Conservation (phyloP, 257 asterid genomes). For the Hygrophila difformis region DNA sequence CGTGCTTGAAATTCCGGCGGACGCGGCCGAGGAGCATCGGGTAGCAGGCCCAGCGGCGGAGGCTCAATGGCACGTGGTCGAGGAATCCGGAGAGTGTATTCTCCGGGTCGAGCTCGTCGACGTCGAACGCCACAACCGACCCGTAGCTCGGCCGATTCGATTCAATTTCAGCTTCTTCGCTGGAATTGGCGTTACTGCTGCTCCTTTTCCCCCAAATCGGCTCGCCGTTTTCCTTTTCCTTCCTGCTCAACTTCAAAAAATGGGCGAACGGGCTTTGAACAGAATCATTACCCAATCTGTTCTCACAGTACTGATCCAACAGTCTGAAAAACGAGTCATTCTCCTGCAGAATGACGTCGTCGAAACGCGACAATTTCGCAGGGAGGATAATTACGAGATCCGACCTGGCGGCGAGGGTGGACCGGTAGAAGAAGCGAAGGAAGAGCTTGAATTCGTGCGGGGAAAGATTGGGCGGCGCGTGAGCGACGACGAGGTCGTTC, state of each 20-base stretch:
- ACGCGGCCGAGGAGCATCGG: conserved; percentile 83
- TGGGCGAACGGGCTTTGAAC: too few species aligned
- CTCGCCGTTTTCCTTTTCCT: conserved; percentile 47
- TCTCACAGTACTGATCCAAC: conserved; percentile 22
- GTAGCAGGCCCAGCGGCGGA: conserved; percentile 90
- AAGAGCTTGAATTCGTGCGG: conserved; percentile 42
- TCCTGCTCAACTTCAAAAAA: conserved; percentile 38
- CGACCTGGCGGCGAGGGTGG: conserved; percentile 45
- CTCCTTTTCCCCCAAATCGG: conserved; percentile 75
- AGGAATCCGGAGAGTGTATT: conserved; percentile 66
- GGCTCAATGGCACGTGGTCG: conserved; percentile 70
- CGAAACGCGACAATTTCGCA: conserved; percentile 21
- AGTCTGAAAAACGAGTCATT: conserved; percentile 40
- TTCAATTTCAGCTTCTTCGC: conserved; percentile 29
- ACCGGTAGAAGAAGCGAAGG: conserved; percentile 40
- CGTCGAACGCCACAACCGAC: conserved; percentile 69
- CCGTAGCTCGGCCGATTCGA: conserved; percentile 67
- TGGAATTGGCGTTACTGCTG: conserved; percentile 21
- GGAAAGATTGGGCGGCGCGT: conserved; percentile 37
- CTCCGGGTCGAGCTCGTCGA: conserved; percentile 85
- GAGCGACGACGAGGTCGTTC: conserved; percentile 73
- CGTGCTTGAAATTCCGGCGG: conserved; percentile 54
- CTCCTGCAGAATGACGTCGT: conserved; percentile 35
- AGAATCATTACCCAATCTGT: conserved; percentile 35
- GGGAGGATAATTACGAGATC: conserved; percentile 52